A percentile compares a stretch with the other conserved stretches of the same genome.
These are phyloP conservation scores for Rhinocladiella similis DNA, from an alignment of 2,329 filamentous ascomycete genomes.

Conservation along the genomic window DNA sequence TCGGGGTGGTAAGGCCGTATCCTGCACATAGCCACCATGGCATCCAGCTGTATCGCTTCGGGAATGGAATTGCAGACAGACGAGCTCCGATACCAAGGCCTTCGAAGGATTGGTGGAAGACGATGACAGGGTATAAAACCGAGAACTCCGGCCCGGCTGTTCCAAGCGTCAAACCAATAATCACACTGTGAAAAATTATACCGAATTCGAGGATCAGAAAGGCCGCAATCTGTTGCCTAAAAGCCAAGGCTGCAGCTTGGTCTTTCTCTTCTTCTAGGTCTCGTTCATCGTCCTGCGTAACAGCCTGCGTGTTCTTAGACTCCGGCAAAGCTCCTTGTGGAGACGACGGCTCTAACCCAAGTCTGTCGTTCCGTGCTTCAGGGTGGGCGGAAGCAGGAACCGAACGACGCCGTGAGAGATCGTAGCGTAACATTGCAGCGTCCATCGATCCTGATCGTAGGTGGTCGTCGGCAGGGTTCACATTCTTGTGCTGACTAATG, in stretches of 20 bases:
- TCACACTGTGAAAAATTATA: slow-evolving; percentile 64
- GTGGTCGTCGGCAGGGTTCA: slow-evolving; percentile 25
- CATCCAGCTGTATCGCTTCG: slow-evolving; percentile 43
- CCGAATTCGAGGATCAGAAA: slow-evolving; percentile 57
- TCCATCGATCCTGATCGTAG: slow-evolving; percentile 13
- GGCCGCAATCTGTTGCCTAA: slow-evolving; percentile 42
- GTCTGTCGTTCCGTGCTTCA: neutral
- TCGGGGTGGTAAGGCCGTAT: slow-evolving; percentile 55
- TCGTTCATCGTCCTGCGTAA: neutral
- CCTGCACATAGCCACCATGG: slow-evolving; percentile 51
- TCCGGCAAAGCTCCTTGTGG: slow-evolving; percentile 7
- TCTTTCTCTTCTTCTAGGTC: slow-evolving; percentile 20
- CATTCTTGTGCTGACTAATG: slow-evolving; percentile 18
- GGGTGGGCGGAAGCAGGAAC: neutral
- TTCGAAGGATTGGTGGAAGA: slow-evolving; percentile 66
- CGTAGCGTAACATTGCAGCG: neutral
- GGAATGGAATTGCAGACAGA: slow-evolving; percentile 57
- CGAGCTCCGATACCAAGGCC: slow-evolving; percentile 63
- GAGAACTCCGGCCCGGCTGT: slow-evolving; percentile 59
- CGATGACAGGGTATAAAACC: slow-evolving; percentile 59
- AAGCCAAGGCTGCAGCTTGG: slow-evolving; percentile 34
- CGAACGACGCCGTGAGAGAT: neutral
- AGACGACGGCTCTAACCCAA: neutral
- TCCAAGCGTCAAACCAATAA: slow-evolving; percentile 63
- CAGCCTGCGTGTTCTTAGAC: slow-evolving; percentile 11